Evolutionary conservation across 2,329 filamentous ascomycete species (phyloP).

Genomic region (Aspergillus intermedius): DNA sequence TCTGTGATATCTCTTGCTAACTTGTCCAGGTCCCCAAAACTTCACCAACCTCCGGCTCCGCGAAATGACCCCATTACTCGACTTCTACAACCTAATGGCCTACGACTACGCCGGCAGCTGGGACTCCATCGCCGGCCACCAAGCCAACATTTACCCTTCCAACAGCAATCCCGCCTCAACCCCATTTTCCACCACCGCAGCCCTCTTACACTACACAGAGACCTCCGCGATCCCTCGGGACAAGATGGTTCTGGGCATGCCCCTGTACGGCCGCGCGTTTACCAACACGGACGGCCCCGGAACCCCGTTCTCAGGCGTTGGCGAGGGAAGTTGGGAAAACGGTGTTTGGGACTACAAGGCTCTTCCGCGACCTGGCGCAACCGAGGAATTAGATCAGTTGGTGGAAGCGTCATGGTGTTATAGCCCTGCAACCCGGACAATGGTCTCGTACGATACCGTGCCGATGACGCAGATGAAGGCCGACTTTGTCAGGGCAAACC

Average conservation of each 20-base stretch:
- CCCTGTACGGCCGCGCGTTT: slow-evolving; percentile 87
- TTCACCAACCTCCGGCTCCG: slow-evolving; percentile 38
- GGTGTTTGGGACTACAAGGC: slow-evolving; percentile 86
- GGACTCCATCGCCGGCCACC: slow-evolving; percentile 67
- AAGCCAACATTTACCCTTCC: slow-evolving; percentile 68
- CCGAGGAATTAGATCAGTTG: slow-evolving; percentile 57
- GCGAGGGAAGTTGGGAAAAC: slow-evolving; percentile 69
- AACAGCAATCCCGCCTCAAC: slow-evolving; percentile 57
- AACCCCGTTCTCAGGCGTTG: slow-evolving; percentile 63
- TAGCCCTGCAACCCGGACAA: slow-evolving; percentile 52
- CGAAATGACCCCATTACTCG: slow-evolving; percentile 43
- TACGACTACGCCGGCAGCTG: slow-evolving; percentile 84
- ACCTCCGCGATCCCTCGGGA: slow-evolving; percentile 53
- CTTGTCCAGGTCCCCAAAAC: slow-evolving; percentile 30
- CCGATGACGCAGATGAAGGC: slow-evolving; percentile 63
- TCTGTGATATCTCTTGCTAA: background rate
- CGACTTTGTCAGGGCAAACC: slow-evolving; percentile 57
- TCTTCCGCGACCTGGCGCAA: slow-evolving; percentile 62
- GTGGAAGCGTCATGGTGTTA: slow-evolving; percentile 73
- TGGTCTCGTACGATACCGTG: slow-evolving; percentile 66
- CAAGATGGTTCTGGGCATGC: slow-evolving; percentile 90
- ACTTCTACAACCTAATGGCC: slow-evolving; percentile 62
- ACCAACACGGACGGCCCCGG: slow-evolving; percentile 72
- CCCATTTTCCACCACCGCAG: slow-evolving; percentile 68
- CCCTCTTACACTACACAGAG: slow-evolving; percentile 63